Evolutionary conservation across 441 rosid species (phyloP).

Genomic region (Erodium trifolium): DNA sequence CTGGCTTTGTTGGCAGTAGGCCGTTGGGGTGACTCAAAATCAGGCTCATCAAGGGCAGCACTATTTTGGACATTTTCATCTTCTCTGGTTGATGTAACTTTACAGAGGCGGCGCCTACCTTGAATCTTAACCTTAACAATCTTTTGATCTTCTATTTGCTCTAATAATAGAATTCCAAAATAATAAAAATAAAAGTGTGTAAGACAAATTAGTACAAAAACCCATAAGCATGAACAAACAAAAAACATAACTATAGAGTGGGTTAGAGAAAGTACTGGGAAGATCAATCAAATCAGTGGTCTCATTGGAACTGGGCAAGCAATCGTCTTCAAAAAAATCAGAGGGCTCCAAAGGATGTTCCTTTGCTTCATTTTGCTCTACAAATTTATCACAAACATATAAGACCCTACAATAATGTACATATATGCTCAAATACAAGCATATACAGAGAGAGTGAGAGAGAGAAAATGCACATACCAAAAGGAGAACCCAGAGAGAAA

Average conservation of each 20-base stretch:
- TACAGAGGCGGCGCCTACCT: constrained; percentile 75
- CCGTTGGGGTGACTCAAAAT: constrained; percentile 63
- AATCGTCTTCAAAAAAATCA: neutral
- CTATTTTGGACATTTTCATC: constrained; percentile 20
- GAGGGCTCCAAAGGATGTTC: neutral
- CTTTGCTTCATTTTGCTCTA: neutral
- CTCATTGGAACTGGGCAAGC: neutral
- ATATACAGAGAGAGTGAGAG: neutral
- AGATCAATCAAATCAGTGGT: neutral
- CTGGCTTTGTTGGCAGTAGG: constrained; percentile 20
- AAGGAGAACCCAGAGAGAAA: constrained; percentile 8
- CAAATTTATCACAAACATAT: neutral
- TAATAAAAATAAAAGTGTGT: neutral
- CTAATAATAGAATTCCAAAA: neutral
- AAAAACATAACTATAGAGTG: neutral
- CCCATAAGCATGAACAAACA: neutral
- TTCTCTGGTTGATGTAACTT: constrained; percentile 33
- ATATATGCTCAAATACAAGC: neutral
- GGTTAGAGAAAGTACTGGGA: constrained; percentile 1
- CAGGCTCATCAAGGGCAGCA: constrained; percentile 30
- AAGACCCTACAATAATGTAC: neutral
- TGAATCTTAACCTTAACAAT: constrained; percentile 45
- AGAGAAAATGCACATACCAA: neutral
- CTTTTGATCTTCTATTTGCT: constrained; percentile 23
- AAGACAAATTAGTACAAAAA: neutral